A percentile compares a stretch with the other conserved stretches of the same genome.
These are phyloP conservation scores for Linnemannia zychae DNA, from an alignment of 192 early-diverging fungal species.

Conservation along the genomic window DNA sequence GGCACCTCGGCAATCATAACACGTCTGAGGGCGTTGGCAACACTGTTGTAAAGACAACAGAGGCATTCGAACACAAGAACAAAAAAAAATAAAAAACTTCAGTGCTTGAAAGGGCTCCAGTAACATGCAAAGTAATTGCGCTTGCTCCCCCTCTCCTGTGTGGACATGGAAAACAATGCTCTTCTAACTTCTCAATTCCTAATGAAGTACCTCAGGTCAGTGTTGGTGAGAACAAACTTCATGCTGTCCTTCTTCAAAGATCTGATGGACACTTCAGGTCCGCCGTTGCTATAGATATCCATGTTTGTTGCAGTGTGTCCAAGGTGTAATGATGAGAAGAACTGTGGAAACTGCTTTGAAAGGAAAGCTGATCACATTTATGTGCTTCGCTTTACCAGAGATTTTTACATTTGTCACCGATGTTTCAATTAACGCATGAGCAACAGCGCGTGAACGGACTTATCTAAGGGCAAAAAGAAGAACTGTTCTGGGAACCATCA, in stretches of 20 bases:
- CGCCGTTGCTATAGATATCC: constrained; percentile 52
- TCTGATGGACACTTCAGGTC: constrained; percentile 71
- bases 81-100: not conserved
- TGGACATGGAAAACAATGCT: not conserved
- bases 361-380: not conserved
- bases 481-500: not conserved
- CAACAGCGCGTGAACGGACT: not conserved
- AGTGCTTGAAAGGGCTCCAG: not conserved
- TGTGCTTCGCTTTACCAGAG: not conserved
- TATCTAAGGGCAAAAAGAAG: not conserved
- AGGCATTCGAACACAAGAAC: not conserved
- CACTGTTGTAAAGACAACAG: constrained; percentile 55
- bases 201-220: constrained; percentile 76
- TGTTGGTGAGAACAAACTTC: constrained; percentile 88
- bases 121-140: not conserved
- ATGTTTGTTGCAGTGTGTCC: constrained; percentile 17
- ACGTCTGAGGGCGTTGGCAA: constrained; percentile 94
- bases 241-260: constrained; percentile 71
- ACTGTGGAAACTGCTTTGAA: not conserved
- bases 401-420: not conserved
- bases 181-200: no score
- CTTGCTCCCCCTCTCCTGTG: not conserved
- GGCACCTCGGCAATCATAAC: constrained; percentile 99
- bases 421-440: not conserved
- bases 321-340: not conserved